Conservation (phyloP, 164 flowering plant genomes). For the grape (Vitis vinifera) region ASM3070453v1 NC_081809.1:26635501-26636000, state of each 20-base stretch:
- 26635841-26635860: slow-evolving; percentile 21
- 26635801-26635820: too few relatives aligned
- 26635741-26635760: too few relatives aligned
- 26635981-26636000: slow-evolving; percentile 89
- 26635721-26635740: too few relatives aligned
- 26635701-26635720: neutral
- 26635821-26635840: too few relatives aligned
- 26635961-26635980: slow-evolving; percentile 80
- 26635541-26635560: slow-evolving; percentile 11
- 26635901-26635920: slow-evolving; percentile 9
- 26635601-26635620: slow-evolving; percentile 18
- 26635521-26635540: slow-evolving; percentile 9
- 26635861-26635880: neutral
- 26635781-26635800: too few relatives aligned
- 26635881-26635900: slow-evolving; percentile 17
- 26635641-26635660: too few relatives aligned
- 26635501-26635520: slow-evolving; percentile 22
- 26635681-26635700: neutral
- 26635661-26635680: neutral
- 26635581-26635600: slow-evolving; percentile 21
- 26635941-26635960: slow-evolving; percentile 31
- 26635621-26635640: neutral
- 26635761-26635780: too few relatives aligned
- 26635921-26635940: slow-evolving; percentile 26
- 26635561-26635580: slow-evolving; percentile 13